phyloP scores from a whole-genome alignment of 2,329 filamentous ascomycete genomes.

The Volutella citrinella region DNA sequence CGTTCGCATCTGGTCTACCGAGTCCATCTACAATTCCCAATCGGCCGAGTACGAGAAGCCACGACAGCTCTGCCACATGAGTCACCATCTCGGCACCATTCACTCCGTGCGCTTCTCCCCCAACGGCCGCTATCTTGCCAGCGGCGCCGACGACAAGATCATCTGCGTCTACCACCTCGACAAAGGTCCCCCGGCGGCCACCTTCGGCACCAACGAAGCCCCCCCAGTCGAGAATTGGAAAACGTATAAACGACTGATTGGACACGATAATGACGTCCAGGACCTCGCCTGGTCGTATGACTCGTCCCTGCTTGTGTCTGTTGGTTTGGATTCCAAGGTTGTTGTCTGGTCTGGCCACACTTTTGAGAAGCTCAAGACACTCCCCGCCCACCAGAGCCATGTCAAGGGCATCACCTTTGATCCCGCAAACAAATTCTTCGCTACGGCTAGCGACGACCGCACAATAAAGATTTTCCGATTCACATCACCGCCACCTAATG shows the following conservation, averaged over 20 bases:
- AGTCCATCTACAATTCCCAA: conserved; percentile 80
- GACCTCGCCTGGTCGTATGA: conserved; percentile 97
- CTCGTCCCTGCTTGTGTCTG: conserved; percentile 91
- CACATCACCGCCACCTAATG: conserved; percentile 84
- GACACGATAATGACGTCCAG: conserved; percentile 98
- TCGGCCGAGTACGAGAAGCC: conserved; percentile 71
- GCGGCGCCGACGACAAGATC: conserved; percentile 97
- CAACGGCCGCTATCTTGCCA: conserved; percentile 92
- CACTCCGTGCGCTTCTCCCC: conserved; percentile 96
- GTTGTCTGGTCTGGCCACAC: conserved; percentile 98
- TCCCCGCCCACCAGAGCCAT: conserved; percentile 91
- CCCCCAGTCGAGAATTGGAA: conserved; percentile 98
- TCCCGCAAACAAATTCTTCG: conserved; percentile 98
- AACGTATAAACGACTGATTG: conserved; percentile 86
- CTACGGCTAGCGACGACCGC: conserved; percentile 93
- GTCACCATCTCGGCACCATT: conserved; percentile 95
- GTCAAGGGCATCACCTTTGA: conserved; percentile 99
- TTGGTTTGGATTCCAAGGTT: conserved; percentile 95
- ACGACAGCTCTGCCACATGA: conserved; percentile 95
- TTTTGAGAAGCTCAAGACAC: conserved; percentile 94
- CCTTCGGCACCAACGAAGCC: conserved; percentile 86
- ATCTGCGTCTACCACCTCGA: conserved; percentile 96
- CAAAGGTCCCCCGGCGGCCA: conserved; percentile 72
- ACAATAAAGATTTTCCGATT: conserved; percentile 97
- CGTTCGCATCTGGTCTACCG: conserved; percentile 96